A percentile compares a stretch with the other conserved stretches of the same genome.
Evolutionary conservation across 805 yeast species (phyloP).

Genomic region (Pichia insulana): DNA sequence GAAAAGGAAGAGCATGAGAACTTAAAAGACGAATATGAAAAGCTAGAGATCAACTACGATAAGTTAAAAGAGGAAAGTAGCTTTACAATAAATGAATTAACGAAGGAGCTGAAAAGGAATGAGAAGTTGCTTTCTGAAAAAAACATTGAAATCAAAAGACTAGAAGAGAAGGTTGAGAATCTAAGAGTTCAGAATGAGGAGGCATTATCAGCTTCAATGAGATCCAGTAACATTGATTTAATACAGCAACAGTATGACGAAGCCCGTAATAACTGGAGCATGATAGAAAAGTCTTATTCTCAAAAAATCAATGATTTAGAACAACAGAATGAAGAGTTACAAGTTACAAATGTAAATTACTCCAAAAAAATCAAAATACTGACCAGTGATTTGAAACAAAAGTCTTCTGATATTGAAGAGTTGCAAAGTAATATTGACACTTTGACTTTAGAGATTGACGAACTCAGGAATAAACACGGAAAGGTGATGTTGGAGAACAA

Average conservation of each 20-base stretch:
- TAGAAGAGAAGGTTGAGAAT: slow-evolving; percentile 65
- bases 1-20: slow-evolving; percentile 16
- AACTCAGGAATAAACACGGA: slow-evolving; percentile 13
- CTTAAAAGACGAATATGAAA: slow-evolving; percentile 10
- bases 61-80: slow-evolving; percentile 19
- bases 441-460: slow-evolving; percentile 19
- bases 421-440: slow-evolving; percentile 18
- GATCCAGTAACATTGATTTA: slow-evolving; percentile 27
- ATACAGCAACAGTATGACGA: slow-evolving; percentile 65
- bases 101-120: slow-evolving; percentile 21
- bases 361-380: slow-evolving; percentile 24
- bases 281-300: slow-evolving; percentile 60
- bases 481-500: slow-evolving; percentile 19
- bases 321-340: slow-evolving; percentile 34
- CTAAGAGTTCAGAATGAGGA: slow-evolving; percentile 54
- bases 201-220: slow-evolving; percentile 1
- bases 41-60: slow-evolving; percentile 17
- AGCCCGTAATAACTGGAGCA: slow-evolving; percentile 76
- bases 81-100: slow-evolving; percentile 20
- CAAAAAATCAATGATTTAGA: slow-evolving; percentile 38
- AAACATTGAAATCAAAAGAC: slow-evolving; percentile 39
- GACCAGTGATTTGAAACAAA: slow-evolving; percentile 30
- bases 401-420: slow-evolving; percentile 22
- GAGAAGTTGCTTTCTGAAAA: slow-evolving; percentile 25
- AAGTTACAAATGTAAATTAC: slow-evolving; percentile 23